These are phyloP conservation scores for Aspergillus sp. DNA, from an alignment of 2,329 filamentous ascomycete species.

Conservation along the genomic window DNA sequence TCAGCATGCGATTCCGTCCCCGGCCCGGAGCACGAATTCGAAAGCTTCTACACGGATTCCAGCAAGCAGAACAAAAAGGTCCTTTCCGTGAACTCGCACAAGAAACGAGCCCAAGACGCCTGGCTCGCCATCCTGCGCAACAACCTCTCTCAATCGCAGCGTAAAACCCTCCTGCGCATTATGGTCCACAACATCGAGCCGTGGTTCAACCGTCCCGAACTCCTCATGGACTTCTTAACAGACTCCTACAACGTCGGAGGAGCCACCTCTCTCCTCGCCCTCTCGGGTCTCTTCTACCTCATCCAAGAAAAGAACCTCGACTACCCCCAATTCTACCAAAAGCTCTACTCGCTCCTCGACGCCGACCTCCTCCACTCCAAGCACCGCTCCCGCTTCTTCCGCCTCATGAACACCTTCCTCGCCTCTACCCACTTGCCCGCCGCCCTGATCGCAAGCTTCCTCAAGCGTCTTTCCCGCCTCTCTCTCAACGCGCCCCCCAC, in stretches of 20 bases:
- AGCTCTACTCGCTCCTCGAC: constrained; percentile 91
- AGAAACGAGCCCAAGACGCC: constrained; percentile 77
- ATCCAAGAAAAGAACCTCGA: constrained; percentile 93
- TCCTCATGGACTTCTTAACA: constrained; percentile 95
- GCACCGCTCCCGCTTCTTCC: constrained; percentile 90
- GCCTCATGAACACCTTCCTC: constrained; percentile 86
- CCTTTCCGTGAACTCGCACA: constrained; percentile 68
- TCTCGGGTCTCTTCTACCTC: constrained; percentile 92
- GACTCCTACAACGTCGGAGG: constrained; percentile 88
- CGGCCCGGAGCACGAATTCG: constrained; percentile 35
- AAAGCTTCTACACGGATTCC: constrained; percentile 43
- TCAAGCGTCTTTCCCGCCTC: constrained; percentile 86
- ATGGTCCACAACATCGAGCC: constrained; percentile 79
- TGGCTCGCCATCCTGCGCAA: constrained; percentile 76
- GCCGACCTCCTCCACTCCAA: constrained; percentile 86
- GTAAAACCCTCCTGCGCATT: constrained; percentile 74
- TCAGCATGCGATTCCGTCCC: constrained; percentile 68
- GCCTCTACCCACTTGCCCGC: constrained; percentile 90
- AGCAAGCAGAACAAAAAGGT: constrained; percentile 71
- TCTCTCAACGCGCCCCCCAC: constrained; percentile 86
- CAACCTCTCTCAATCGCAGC: constrained; percentile 69
- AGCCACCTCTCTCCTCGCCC: constrained; percentile 79
- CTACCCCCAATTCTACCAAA: constrained; percentile 90
- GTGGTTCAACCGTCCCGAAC: constrained; percentile 84
- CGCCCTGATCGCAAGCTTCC: constrained; percentile 87